Evolutionary conservation across 2,329 filamentous ascomycete species (phyloP), one percentile per base, ranked within the genome.

Genomic region (Pseudocercospora musae): DNA sequence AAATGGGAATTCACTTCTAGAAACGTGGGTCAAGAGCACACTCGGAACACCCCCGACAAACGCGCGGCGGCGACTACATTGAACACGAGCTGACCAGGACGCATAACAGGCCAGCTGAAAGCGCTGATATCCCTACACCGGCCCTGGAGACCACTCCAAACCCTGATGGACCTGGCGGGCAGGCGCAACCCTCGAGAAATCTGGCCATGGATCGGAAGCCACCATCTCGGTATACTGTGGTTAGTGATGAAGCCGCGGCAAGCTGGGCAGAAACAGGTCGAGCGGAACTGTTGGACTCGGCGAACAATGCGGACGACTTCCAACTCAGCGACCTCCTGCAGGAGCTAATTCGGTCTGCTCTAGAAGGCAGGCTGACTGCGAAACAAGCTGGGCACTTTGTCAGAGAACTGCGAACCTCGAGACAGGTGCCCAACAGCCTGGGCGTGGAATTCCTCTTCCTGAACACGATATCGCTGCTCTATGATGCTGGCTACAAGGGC

Each of bases 381-480:
- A 74, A 77, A 5, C 89, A 93, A 70, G 88, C 90, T 53, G 94
- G 93, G 25, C 79, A 78, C 20, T 84, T 87, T 60, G 83, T 96
- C 62, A 89, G 88, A 71, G 87, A 92, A 63, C 89, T 96, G 25
- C 78, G 96, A 31, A 84, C 84, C 18, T 80, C 83, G 58, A 79
- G 82, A 59, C 79, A 82, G 67, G 71, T 76, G 50, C 68, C 72
- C 20, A 80, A 82, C 20, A 73, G 79, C 70, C 63, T 82, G 75
- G 78, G 79, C 57, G 66, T 75, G 6, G 72, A 77, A 58, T 86
- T 87, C 3, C 79, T 93, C 18, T 95, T 98, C 71, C 84, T 96
- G 66, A 93, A 96, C 76, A 90, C 87, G 0, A 78, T 98, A 37
- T 90, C 91, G 2, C 87, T 95, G 62, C 84, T 95, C 59, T 85